Evolutionary conservation across 805 yeast species (phyloP).

Genomic region (Spathaspora sp.): DNA sequence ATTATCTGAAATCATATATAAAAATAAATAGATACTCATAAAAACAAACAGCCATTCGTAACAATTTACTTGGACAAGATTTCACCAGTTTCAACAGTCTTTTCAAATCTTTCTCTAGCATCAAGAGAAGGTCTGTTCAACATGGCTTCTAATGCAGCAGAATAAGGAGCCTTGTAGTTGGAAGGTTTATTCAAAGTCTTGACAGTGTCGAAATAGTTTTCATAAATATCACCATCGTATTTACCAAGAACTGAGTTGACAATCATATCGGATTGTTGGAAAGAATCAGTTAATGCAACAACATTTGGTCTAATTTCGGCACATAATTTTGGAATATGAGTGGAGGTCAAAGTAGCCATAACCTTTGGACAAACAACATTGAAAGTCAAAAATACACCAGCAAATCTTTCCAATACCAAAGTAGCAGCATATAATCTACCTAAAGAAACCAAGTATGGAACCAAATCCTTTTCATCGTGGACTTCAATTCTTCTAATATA

Average conservation of each 20-base stretch:
- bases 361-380: slow-evolving; percentile 28
- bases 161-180: slow-evolving; percentile 39
- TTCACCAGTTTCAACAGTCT: slow-evolving; percentile 27
- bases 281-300: slow-evolving; percentile 40
- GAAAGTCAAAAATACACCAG: slow-evolving; percentile 35
- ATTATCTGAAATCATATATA: background rate
- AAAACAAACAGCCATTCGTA: background rate
- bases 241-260: slow-evolving; percentile 40
- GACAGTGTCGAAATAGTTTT: slow-evolving; percentile 37
- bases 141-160: slow-evolving; percentile 34
- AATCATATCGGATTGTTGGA: slow-evolving; percentile 42
- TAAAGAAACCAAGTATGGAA: slow-evolving; percentile 28
- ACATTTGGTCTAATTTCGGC: slow-evolving; percentile 37
- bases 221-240: slow-evolving; percentile 42
- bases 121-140: slow-evolving; percentile 35
- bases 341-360: slow-evolving; percentile 22
- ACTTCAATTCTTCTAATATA: slow-evolving; percentile 20
- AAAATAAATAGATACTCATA: background rate
- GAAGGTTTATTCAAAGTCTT: slow-evolving; percentile 32
- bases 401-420: slow-evolving; percentile 29
- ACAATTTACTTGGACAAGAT: slow-evolving; percentile 20
- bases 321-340: slow-evolving; percentile 28
- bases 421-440: slow-evolving; percentile 31
- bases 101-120: slow-evolving; percentile 38
- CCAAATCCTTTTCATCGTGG: slow-evolving; percentile 17